Conservation (phyloP, 495 filamentous ascomycete genomes). For the Viridothelium virens region DNA sequence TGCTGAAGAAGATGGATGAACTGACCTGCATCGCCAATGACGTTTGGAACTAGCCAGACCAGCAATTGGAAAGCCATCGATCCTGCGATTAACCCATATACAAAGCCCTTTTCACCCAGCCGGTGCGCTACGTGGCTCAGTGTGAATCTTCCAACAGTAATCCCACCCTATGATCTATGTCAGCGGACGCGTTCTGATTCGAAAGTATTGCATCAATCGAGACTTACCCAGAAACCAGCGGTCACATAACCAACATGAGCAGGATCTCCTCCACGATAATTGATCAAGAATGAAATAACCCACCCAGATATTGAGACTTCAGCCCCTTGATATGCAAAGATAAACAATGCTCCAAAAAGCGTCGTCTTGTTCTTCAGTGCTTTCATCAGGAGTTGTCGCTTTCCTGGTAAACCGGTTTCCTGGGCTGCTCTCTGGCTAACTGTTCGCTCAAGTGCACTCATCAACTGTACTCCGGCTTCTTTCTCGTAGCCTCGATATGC, state of each 20-base stretch:
- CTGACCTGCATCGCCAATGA: conserved; percentile 56
- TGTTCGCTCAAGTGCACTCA: conserved; percentile 36
- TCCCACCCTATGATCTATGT: conserved; percentile 39
- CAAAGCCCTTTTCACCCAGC: conserved; percentile 61
- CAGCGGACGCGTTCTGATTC: background rate
- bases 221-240: conserved; percentile 64
- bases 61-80: conserved; percentile 60
- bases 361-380: conserved; percentile 54
- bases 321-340: conserved; percentile 75
- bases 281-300: conserved; percentile 74
- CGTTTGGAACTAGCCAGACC: conserved; percentile 65
- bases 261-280: conserved; percentile 57
- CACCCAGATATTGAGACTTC: conserved; percentile 70
- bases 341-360: conserved; percentile 63
- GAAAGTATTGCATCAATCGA: background rate
- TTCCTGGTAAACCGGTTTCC: conserved; percentile 22
- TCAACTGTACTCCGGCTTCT: conserved; percentile 38
- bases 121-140: conserved; percentile 55
- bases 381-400: conserved; percentile 35
- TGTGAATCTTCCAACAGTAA: conserved; percentile 64
- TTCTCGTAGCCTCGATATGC: conserved; percentile 52
- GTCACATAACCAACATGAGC: conserved; percentile 69
- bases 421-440: conserved; percentile 24
- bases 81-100: conserved; percentile 52
- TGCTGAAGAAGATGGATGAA: background rate